These are phyloP conservation scores for Claviceps sorghi DNA, from an alignment of 2,329 filamentous ascomycete genomes.

Conservation along the genomic window DNA sequence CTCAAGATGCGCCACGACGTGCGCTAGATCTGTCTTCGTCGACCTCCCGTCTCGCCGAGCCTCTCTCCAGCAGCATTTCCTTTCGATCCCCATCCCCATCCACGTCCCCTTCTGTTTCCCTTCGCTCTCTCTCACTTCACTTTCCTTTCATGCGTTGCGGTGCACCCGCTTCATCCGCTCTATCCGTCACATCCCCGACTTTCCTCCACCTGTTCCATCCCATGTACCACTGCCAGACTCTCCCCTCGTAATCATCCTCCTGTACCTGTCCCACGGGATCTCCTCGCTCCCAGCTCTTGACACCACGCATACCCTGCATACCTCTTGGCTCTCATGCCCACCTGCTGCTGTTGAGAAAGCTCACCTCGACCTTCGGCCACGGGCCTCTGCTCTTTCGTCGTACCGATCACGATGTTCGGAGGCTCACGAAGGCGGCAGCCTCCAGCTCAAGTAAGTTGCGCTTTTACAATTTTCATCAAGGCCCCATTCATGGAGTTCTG, in stretches of 20 bases:
- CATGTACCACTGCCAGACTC: background rate
- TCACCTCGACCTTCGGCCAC: background rate
- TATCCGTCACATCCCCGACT: background rate
- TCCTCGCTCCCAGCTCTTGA: background rate
- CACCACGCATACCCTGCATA: background rate
- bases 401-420: constrained; percentile 29
- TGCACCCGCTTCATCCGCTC: background rate
- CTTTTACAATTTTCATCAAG: background rate
- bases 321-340: constrained; percentile 6
- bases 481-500: background rate
- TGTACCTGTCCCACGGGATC: background rate
- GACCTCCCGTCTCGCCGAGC: constrained; percentile 4
- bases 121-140: background rate
- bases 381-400: background rate
- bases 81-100: background rate
- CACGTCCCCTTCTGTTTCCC: background rate
- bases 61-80: constrained; percentile 8
- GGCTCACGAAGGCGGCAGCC: constrained; percentile 34
- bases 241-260: background rate
- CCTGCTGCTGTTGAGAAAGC: constrained; percentile 8
- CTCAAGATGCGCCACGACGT: constrained; percentile 5
- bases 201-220: background rate
- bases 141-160: background rate
- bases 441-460: constrained; percentile 31
- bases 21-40: constrained; percentile 1